These are phyloP conservation scores for Lachnellula willkommii DNA, from an alignment of 2,329 filamentous ascomycete genomes.

Conservation along the genomic window DNA sequence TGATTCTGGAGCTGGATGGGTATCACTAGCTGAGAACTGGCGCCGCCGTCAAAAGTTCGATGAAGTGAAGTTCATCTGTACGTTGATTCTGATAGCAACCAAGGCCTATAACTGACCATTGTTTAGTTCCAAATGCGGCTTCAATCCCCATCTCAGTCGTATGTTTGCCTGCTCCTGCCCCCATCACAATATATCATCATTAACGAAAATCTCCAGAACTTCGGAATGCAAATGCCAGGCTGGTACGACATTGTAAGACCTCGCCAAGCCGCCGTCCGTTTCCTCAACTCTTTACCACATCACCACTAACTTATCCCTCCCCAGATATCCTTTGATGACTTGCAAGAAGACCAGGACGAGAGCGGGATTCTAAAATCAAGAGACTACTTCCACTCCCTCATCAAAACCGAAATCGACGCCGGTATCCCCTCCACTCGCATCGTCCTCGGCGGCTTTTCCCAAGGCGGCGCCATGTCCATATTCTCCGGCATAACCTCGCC, in stretches of 20 bases:
- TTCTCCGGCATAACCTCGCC: conserved; percentile 70
- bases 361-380: conserved; percentile 67
- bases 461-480: conserved; percentile 84
- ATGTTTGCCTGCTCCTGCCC: background rate
- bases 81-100: background rate
- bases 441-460: conserved; percentile 77
- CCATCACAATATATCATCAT: background rate
- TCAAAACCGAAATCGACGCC: conserved; percentile 72
- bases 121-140: conserved; percentile 72
- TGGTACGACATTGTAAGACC: conserved; percentile 74
- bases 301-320: conserved; percentile 1
- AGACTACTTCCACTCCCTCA: conserved; percentile 71
- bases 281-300: background rate
- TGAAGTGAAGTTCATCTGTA: conserved; percentile 79
- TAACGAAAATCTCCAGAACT: conserved; percentile 48
- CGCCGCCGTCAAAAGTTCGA: conserved; percentile 72
- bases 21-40: conserved; percentile 81
- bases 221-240: conserved; percentile 74
- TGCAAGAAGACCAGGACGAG: conserved; percentile 56
- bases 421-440: conserved; percentile 81
- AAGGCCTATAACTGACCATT: background rate
- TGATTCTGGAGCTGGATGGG: conserved; percentile 75
- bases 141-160: conserved; percentile 79
- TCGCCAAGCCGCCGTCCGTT: conserved; percentile 22
- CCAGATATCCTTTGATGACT: conserved; percentile 41